phyloP scores from a whole-genome alignment of 257 asterid species.

The Schizonepeta tenuifolia region DNA sequence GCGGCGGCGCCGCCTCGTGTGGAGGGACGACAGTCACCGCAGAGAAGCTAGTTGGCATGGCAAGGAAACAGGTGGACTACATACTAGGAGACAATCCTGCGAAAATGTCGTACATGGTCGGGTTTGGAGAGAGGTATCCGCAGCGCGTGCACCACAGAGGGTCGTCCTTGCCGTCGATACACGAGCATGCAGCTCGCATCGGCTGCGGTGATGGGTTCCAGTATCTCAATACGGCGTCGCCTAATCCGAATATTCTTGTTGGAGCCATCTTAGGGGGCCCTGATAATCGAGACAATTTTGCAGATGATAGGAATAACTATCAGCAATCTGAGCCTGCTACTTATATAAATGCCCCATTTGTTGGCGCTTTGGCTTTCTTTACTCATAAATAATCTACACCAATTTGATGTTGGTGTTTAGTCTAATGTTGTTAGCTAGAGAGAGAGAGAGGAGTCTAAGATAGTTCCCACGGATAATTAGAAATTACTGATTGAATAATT shows the following conservation, averaged over 20 bases:
- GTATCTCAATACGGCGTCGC: slow-evolving; percentile 48
- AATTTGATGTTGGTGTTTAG: background rate
- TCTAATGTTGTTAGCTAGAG: too few species aligned
- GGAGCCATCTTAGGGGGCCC: slow-evolving; percentile 89
- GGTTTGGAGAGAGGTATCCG: slow-evolving; percentile 69
- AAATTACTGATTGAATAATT: too few species aligned
- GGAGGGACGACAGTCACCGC: slow-evolving; percentile 54
- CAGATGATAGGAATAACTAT: slow-evolving; percentile 63
- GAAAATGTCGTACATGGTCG: slow-evolving; percentile 80
- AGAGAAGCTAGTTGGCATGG: slow-evolving; percentile 51
- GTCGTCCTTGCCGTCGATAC: slow-evolving; percentile 66
- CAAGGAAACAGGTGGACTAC: slow-evolving; percentile 80
- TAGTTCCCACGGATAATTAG: too few species aligned
- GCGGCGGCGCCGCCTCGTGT: slow-evolving; percentile 48
- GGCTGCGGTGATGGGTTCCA: slow-evolving; percentile 62
- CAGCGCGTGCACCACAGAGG: slow-evolving; percentile 75
- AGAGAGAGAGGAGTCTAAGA: too few species aligned
- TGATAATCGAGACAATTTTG: slow-evolving; percentile 52
- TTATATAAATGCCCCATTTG: slow-evolving; percentile 70
- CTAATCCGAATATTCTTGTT: slow-evolving; percentile 63
- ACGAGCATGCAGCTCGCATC: slow-evolving; percentile 45
- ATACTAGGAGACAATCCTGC: slow-evolving; percentile 82
- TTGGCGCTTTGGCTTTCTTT: slow-evolving; percentile 75
- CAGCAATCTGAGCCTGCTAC: slow-evolving; percentile 86
- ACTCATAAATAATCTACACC: slow-evolving; percentile 7